Base-by-base conservation (phyloP, 2,329 filamentous ascomycete genomes). In the Epichloe brachyelytri region DNA sequence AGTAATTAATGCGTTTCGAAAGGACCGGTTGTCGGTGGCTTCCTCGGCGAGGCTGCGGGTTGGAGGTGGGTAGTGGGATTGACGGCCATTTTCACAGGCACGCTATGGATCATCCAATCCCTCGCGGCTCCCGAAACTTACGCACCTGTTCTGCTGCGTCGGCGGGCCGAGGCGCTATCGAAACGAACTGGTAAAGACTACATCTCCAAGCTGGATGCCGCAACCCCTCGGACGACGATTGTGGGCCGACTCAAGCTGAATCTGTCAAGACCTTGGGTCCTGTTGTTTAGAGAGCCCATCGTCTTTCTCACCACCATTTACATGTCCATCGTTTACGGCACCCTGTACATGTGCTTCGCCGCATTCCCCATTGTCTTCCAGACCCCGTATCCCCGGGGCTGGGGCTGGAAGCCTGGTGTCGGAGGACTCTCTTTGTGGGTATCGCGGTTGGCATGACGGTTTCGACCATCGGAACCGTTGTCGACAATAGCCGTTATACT, bases 11-110 rank as follows among this genome's bases (percentile, higher is more conserved):
- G 6, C 12, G 11, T 5, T 11, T 26, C 19, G 1, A 19, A n/a
- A 67, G 67, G 80, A 3, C 82, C 82, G 0, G 79, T 84, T 51
- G 73, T 77, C 15, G 79, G 79, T 56, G 80, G 80, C 0, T 85
- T 83, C 62, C 64, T 84, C 2, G 77, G 77, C 2, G 71, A 82
- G 66, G 69, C 72, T 2, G 68, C 69, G 8, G 80, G 80, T 8
- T 83, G 81, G 82, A 68, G 79, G 58, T 84, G 82, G 82, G 74
- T 84, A 11, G 72, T 78, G 62, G 80, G 79, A 1, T 65, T 85
- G 46, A 73, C 81, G 60, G 73, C 77, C 48, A 78, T 80, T 54
- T 81, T 85, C 58, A 77, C 76, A 1, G 80, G 79, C 6, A 59
- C 71, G 10, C 66, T 83, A 26, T 83, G 78, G 75, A 71, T 82